phyloP scores from a whole-genome alignment of 2,329 filamentous ascomycete species.

The Hypoxylon sp. region DNA sequence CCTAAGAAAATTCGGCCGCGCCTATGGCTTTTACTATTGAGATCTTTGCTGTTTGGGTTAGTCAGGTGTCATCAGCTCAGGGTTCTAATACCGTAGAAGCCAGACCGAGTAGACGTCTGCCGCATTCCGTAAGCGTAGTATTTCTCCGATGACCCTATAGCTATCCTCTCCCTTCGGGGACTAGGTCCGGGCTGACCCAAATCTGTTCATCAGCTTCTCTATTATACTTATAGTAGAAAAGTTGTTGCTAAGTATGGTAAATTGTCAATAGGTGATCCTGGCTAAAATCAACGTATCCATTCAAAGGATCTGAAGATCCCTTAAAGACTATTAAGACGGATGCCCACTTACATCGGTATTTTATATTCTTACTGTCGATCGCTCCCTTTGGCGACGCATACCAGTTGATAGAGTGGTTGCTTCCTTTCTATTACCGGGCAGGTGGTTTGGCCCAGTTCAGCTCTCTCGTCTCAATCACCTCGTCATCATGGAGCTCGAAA shows the following conservation, averaged over 20 bases:
- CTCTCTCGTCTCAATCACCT: conserved; percentile 1
- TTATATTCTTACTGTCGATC: conserved; percentile 24
- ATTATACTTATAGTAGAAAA: neutral
- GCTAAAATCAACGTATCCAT: conserved; percentile 12
- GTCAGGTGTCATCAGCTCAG: conserved; percentile 21
- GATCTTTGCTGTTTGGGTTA: conserved; percentile 16
- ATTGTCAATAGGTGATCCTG: conserved; percentile 10
- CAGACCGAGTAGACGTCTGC: conserved; percentile 20
- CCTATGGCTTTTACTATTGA: neutral
- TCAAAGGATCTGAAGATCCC: conserved; percentile 11
- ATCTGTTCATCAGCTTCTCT: neutral
- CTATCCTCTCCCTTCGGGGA: conserved; percentile 13
- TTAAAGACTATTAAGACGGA: conserved; percentile 14
- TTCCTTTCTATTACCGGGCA: conserved; percentile 22
- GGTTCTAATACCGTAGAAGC: conserved; percentile 2
- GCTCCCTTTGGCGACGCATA: conserved; percentile 14
- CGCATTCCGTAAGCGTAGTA: conserved; percentile 24
- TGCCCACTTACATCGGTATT: conserved; percentile 13
- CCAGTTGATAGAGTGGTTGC: conserved; percentile 10
- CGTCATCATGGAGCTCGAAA: conserved; percentile 29
- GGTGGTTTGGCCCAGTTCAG: conserved; percentile 9
- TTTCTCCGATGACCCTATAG: conserved; percentile 19
- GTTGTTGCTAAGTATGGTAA: conserved; percentile 31
- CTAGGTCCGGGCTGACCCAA: conserved; percentile 10
- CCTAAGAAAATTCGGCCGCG: conserved; percentile 16